Conservation (phyloP, 495 filamentous ascomycete genomes). For the Neurospora hispaniola region DNA sequence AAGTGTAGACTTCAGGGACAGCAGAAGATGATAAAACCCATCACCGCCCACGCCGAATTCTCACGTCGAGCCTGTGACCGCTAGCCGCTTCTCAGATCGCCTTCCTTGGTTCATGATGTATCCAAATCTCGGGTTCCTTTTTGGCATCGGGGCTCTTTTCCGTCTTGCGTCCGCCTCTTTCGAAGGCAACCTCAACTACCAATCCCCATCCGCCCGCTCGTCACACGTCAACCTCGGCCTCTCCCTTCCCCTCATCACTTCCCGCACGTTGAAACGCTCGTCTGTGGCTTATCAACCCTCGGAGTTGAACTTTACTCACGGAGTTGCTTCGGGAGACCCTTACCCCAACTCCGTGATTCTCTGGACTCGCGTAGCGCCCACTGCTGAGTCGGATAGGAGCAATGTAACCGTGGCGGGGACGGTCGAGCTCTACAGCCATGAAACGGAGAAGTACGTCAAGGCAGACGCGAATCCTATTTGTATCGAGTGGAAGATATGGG, state of each 20-base stretch:
- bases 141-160: background rate
- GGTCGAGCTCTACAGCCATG: slow-evolving; percentile 46
- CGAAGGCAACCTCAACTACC: slow-evolving; percentile 47
- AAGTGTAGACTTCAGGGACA: background rate
- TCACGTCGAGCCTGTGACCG: background rate
- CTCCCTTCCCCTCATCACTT: slow-evolving; percentile 32
- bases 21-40: background rate
- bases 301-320: slow-evolving; percentile 16
- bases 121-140: background rate
- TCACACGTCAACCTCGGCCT: slow-evolving; percentile 40
- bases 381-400: slow-evolving; percentile 37
- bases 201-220: slow-evolving; percentile 47
- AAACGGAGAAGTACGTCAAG: slow-evolving; percentile 37
- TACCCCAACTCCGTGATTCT: slow-evolving; percentile 52
- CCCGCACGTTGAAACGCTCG: slow-evolving; percentile 34
- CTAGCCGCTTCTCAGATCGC: background rate
- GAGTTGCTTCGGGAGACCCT: slow-evolving; percentile 54
- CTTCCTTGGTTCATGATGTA: background rate
- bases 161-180: slow-evolving; percentile 10
- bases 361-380: slow-evolving; percentile 51
- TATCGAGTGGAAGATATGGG: slow-evolving; percentile 37
- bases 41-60: background rate
- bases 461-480: slow-evolving; percentile 48
- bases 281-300: slow-evolving; percentile 45
- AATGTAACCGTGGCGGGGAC: slow-evolving; percentile 45